Evolutionary conservation across 2,329 filamentous ascomycete genomes (phyloP), one percentile per base, ranked within the genome.

Genomic region (Ophiostoma perfectum): DNA sequence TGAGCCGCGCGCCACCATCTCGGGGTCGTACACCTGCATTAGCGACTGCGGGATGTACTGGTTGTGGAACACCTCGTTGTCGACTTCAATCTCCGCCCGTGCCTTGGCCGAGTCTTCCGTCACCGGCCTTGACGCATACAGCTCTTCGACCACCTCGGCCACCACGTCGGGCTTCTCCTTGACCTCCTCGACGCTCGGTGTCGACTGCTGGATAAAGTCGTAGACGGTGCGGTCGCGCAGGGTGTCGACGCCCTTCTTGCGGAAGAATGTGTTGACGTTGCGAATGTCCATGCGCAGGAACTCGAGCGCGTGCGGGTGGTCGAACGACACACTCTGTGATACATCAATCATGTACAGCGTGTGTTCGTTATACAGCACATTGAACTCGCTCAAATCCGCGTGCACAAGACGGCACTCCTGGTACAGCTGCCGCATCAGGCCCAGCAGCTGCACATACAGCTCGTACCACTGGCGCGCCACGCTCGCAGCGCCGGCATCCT

Each of bases 221-320:
- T 96, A 99, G 11, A 93, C 82, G n/a, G 84, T 81, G 44, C 90
- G 87, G 77, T 98, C 94, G 1, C 88, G 80, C 3, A 99, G 82
- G 0, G 87, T 90, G 70, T 96, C 88, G 1, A 98, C 92, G 55
- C 90, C 90, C 77, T 97, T 90, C 27, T 91, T 86, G 42, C 88
- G 84, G 86, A 98, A 99, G 80, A 96, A 99, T 77, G 96, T 92
- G 36, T 88, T 90, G 1, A 96, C 88, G 76, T 99, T 99, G 83
- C 97, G 98, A 79, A 99, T 93, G 76, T 99, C 95, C 93, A 97
- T 98, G 45, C 95, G 89, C 74, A 99, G 79, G 76, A 99, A 99
- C 77, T 98, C 94, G 42, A 96, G 83, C 2, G 91, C 94, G 69
- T 92, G 86, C 0, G 95, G 95, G 78, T 99, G 95, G 74, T 98